These are phyloP conservation scores for Schizothecium vesticola DNA, from an alignment of 495 filamentous ascomycete species.

Conservation along the genomic window DNA sequence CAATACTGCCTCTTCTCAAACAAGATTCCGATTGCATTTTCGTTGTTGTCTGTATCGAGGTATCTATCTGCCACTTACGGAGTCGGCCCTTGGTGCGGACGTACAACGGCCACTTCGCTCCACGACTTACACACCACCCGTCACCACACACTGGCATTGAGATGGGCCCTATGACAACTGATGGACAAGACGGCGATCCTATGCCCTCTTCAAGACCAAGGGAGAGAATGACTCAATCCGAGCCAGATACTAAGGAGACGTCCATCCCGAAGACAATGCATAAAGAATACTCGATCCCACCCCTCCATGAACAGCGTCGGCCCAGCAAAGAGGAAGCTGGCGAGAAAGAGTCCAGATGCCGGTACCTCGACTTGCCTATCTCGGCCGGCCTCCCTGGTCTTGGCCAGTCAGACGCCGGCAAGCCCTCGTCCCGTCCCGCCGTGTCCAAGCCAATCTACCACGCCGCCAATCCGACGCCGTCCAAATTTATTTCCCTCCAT, in stretches of 20 bases:
- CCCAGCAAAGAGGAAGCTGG: not conserved
- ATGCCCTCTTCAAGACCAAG: not conserved
- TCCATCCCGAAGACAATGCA: not conserved
- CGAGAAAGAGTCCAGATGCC: not conserved
- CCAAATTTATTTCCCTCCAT: not conserved
- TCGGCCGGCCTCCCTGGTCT: not conserved
- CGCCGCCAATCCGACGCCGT: constrained; percentile 2
- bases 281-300: not conserved
- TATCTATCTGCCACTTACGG: not conserved
- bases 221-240: not conserved
- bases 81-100: not conserved
- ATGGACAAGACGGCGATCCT: not conserved
- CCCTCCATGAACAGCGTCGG: not conserved
- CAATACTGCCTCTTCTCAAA: not conserved
- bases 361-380: constrained; percentile 10
- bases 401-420: constrained; percentile 4
- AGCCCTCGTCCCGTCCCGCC: constrained; percentile 6
- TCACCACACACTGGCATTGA: not conserved
- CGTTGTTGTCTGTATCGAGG: not conserved
- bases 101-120: not conserved
- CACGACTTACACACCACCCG: not conserved
- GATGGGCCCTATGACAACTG: not conserved
- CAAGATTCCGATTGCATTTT: not conserved
- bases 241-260: not conserved
- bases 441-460: constrained; percentile 11